A percentile compares a stretch with the other conserved stretches of the same genome.
Evolutionary conservation across 2,329 filamentous ascomycete genomes (phyloP).

Genomic region (Aspergillus pseudoviridinutans): DNA sequence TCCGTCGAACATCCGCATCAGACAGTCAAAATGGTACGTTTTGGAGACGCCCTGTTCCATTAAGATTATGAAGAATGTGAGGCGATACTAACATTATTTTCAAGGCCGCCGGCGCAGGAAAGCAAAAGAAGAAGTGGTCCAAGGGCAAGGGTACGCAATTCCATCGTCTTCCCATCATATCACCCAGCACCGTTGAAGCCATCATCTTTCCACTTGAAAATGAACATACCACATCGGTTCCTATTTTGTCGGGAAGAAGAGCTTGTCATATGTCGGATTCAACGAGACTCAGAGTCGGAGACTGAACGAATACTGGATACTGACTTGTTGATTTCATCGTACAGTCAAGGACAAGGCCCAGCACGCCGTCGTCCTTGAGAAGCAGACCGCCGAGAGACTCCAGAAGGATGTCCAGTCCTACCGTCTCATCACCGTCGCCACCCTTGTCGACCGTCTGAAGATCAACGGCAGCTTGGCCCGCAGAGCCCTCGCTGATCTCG

Average conservation of each 20-base stretch:
- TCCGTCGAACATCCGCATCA: conserved; percentile 34
- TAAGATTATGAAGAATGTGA: neutral
- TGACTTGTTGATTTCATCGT: conserved; percentile 22
- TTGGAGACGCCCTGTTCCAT: neutral
- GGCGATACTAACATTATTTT: conserved; percentile 13
- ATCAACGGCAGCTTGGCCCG: conserved; percentile 98
- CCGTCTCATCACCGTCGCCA: conserved; percentile 97
- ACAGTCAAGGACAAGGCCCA: conserved; percentile 99
- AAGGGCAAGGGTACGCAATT: conserved; percentile 52
- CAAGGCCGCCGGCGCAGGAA: conserved; percentile 46
- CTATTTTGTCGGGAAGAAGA: conserved; percentile 5
- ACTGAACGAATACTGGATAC: conserved; percentile 3
- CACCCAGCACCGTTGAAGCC: conserved; percentile 14
- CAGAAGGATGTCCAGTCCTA: conserved; percentile 99
- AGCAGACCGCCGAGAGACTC: conserved; percentile 94
- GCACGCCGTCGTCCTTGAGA: conserved; percentile 98
- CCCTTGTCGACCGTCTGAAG: conserved; percentile 99
- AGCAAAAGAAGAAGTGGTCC: conserved; percentile 57
- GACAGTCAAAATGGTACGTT: conserved; percentile 38
- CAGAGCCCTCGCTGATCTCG: conserved; percentile 82
- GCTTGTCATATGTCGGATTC: neutral
- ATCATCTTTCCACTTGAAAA: conserved; percentile 11
- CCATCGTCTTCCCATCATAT: conserved; percentile 1
- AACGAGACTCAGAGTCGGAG: conserved; percentile 5
- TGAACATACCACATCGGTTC: conserved; percentile 10